phyloP scores from a whole-genome alignment of 1,139 yeast genomes.

The Yamadazyma atlantica region DNA sequence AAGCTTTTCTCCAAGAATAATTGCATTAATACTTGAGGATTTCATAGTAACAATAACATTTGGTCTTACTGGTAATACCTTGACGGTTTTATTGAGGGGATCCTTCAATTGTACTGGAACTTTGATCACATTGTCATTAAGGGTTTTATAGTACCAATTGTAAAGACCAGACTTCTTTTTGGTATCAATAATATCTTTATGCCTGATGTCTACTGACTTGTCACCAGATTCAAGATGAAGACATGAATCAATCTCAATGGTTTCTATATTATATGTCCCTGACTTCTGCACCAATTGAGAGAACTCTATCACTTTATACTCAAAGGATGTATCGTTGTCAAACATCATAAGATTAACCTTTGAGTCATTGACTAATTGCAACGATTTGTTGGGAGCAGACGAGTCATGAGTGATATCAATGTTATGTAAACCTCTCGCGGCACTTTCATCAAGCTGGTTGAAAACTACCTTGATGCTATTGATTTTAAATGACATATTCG shows the following conservation, averaged over 20 bases:
- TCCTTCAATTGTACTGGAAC: slow-evolving; percentile 9
- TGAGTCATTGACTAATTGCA: neutral
- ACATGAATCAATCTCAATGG: slow-evolving; percentile 15
- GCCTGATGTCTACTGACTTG: slow-evolving; percentile 2
- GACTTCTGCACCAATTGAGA: slow-evolving; percentile 22
- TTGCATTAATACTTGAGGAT: slow-evolving; percentile 7
- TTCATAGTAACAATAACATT: slow-evolving; percentile 14
- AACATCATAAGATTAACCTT: slow-evolving; percentile 3
- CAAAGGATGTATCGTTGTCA: neutral
- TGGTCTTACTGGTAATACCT: slow-evolving; percentile 24
- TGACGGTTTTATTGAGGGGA: slow-evolving; percentile 10
- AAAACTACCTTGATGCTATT: slow-evolving; percentile 6
- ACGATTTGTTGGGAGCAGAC: neutral
- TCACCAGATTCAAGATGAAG: slow-evolving; percentile 2
- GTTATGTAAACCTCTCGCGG: slow-evolving; percentile 4
- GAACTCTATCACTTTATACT: slow-evolving; percentile 22
- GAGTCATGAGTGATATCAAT: slow-evolving; percentile 1
- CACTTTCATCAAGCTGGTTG: slow-evolving; percentile 3
- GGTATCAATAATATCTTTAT: slow-evolving; percentile 1
- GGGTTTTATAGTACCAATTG: slow-evolving; percentile 9
- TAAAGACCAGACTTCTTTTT: neutral
- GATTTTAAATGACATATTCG: slow-evolving; percentile 3
- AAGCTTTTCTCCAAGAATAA: slow-evolving; percentile 33
- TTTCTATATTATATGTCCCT: slow-evolving; percentile 23
- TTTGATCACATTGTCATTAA: slow-evolving; percentile 5